phyloP scores from a whole-genome alignment of 2,329 filamentous ascomycete genomes.

The Madurella mycetomatis region DNA sequence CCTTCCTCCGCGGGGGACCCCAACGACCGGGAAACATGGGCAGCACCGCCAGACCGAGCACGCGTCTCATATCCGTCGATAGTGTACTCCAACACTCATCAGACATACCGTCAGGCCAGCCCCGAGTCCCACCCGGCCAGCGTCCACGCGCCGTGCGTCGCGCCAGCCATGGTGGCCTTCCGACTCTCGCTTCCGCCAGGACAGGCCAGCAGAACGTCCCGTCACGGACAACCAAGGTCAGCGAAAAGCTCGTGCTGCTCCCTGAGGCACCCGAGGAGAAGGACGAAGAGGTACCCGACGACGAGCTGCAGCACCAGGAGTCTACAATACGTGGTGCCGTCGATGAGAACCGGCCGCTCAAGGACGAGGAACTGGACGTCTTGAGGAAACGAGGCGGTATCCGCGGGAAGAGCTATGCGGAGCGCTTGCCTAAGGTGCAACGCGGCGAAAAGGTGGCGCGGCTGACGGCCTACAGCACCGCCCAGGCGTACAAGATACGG shows the following conservation, averaged over 20 bases:
- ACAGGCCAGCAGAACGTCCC: conserved; percentile 60
- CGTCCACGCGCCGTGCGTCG: conserved; percentile 43
- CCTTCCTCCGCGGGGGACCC: conserved; percentile 28
- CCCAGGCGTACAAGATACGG: conserved; percentile 86
- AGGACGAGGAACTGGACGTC: conserved; percentile 63
- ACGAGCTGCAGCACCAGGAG: conserved; percentile 49
- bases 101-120: conserved; percentile 91
- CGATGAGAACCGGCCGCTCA: conserved; percentile 60
- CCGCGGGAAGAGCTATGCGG: conserved; percentile 84
- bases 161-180: conserved; percentile 26
- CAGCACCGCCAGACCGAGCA: conserved; percentile 39
- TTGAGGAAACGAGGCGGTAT: conserved; percentile 58
- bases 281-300: conserved; percentile 55
- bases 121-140: conserved; percentile 62
- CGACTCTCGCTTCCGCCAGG: conserved; percentile 31
- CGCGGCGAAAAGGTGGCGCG: conserved; percentile 82
- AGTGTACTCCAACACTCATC: conserved; percentile 91
- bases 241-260: conserved; percentile 91
- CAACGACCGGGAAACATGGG: conserved; percentile 24
- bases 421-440: conserved; percentile 83
- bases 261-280: conserved; percentile 69
- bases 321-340: conserved; percentile 34
- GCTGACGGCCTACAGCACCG: conserved; percentile 93
- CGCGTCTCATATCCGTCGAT: conserved; percentile 83
- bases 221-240: conserved; percentile 85